Base-by-base conservation (phyloP, 306 rosid species). In the Cicer chorassanicum region DNA sequence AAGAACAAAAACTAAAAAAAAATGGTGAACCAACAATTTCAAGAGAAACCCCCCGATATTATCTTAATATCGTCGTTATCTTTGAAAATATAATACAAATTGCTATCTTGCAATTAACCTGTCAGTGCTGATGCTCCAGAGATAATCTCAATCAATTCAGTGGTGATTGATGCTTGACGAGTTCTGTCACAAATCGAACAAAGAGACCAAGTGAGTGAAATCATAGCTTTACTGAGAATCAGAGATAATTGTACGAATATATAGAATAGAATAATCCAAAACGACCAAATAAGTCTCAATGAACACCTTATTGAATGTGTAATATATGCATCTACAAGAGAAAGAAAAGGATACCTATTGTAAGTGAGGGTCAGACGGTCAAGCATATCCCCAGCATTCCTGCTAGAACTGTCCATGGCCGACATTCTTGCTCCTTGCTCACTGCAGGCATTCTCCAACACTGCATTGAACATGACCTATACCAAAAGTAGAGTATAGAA, bases 401-500 rank as follows among this genome's bases (percentile, higher is more conserved):
- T 94, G 90, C 99, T 94, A 53, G 99, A 92, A 82, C 99, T 92
- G 82, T 94, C 99, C 99, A 94, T 92, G 62, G 99, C 99, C 72
- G 99, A 94, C 99, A 94, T 92, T 80, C 99, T 88, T 21, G 99
- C 99, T 69, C 99, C 99, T 82, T 94, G 99, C 78, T 94, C 99
- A 90, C 99, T 94, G 87, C 96, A 88, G 76, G 99, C 99, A 86
- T 94, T 94, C 94, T 94, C 97, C 89, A 94, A 12, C 45, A 92
- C 96, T 5, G 87, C 99, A 55, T 94, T 94, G 95, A 88, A 94
- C 88, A 94, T 1, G 63, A 92, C 89, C 99, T 94, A 78, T 36
- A 77, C 49, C 70, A 70, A 15, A 29, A 24, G 55, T 41, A 54
- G 50, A 4, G 29, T 67, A 24, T 24, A 73, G 34, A 72, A 10